Conservation (phyloP, 495 filamentous ascomycete genomes). For the Penicillium turbatum region DNA sequence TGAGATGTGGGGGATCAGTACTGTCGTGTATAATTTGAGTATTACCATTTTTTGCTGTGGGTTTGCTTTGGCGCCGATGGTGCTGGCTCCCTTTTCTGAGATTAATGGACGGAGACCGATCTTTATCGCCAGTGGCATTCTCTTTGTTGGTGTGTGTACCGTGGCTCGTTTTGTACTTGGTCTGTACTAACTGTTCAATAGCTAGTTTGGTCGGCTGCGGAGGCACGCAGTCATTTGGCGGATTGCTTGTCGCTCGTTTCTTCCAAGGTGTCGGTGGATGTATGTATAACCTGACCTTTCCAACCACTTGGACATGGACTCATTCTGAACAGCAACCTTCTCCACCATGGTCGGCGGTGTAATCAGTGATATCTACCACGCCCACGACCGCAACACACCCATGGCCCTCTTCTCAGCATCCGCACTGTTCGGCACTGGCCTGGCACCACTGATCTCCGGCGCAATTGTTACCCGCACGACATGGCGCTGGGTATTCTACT, state of each 20-base stretch:
- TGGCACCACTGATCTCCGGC: slow-evolving; percentile 70
- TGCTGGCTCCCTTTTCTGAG: slow-evolving; percentile 86
- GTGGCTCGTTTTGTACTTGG: neutral
- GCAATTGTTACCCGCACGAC: slow-evolving; percentile 60
- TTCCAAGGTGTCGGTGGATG: slow-evolving; percentile 68
- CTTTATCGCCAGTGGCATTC: slow-evolving; percentile 65
- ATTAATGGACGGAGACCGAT: slow-evolving; percentile 79
- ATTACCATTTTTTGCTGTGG: slow-evolving; percentile 81
- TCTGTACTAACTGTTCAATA: slow-evolving; percentile 17
- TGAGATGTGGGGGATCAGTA: slow-evolving; percentile 56
- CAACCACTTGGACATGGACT: neutral
- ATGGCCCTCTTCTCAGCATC: slow-evolving; percentile 82
- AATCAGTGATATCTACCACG: slow-evolving; percentile 81
- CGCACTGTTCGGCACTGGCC: slow-evolving; percentile 75
- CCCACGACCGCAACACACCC: slow-evolving; percentile 74
- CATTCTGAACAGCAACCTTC: slow-evolving; percentile 55
- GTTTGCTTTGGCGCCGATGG: slow-evolving; percentile 84
- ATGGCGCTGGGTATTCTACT: slow-evolving; percentile 91
- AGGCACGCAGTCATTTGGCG: slow-evolving; percentile 63
- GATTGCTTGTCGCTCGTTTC: slow-evolving; percentile 74
- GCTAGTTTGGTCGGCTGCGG: slow-evolving; percentile 72
- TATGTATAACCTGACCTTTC: slow-evolving; percentile 21
- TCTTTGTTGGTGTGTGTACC: slow-evolving; percentile 52
- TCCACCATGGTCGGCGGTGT: slow-evolving; percentile 92
- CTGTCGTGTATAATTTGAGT: slow-evolving; percentile 64